Evolutionary conservation across 768 basidiomycete species (phyloP).

Genomic region (Trametes elegans): DNA sequence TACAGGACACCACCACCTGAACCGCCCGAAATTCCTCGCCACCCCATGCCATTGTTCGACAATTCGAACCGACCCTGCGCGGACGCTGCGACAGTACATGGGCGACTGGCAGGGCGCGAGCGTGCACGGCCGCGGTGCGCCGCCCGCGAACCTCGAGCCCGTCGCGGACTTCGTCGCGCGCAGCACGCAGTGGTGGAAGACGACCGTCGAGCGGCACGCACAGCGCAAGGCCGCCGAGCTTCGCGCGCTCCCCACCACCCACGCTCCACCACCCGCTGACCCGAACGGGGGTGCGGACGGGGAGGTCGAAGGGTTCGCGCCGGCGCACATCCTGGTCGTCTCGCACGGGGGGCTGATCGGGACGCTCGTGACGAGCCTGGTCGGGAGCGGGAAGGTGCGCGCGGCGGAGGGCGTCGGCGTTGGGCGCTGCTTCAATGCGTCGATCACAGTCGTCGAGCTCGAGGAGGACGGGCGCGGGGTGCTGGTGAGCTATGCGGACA

Average conservation of each 20-base stretch:
- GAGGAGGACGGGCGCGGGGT: constrained; percentile 35
- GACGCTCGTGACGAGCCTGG: constrained; percentile 47
- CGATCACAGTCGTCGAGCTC: constrained; percentile 61
- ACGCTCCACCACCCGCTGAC: background rate
- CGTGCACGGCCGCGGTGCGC: constrained; percentile 11
- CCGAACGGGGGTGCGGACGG: background rate
- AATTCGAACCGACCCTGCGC: background rate
- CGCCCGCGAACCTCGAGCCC: constrained; percentile 35
- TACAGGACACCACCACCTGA: background rate
- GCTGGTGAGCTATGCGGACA: constrained; percentile 54
- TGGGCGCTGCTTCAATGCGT: constrained; percentile 48
- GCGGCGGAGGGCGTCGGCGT: constrained; percentile 34
- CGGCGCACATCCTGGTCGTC: constrained; percentile 52
- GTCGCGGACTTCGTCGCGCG: constrained; percentile 43
- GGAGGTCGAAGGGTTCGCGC: constrained; percentile 19
- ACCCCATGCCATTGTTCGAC: background rate
- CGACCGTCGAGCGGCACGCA: constrained; percentile 37
- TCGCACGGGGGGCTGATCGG: constrained; percentile 68
- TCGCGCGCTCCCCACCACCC: background rate
- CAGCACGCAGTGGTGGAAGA: constrained; percentile 62
- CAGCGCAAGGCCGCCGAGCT: constrained; percentile 5
- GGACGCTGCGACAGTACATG: constrained; percentile 45
- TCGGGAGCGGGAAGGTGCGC: constrained; percentile 38
- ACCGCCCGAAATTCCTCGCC: background rate
- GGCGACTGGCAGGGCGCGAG: constrained; percentile 58